Base-by-base conservation (phyloP, 2,329 filamentous ascomycete species). In the Fusarium sp. region DNA sequence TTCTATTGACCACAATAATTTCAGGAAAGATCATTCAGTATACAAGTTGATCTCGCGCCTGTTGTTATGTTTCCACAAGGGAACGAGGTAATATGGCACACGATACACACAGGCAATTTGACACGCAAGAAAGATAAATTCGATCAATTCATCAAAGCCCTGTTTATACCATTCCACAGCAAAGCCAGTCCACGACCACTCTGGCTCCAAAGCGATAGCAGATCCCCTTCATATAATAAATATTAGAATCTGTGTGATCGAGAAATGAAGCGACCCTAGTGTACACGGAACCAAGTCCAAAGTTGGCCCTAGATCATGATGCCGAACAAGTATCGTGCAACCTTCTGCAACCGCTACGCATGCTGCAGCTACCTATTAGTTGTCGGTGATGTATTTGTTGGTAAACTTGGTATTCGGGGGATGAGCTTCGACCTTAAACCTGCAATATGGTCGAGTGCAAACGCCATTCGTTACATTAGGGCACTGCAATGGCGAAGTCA, bases 401-500 rank as follows among this genome's bases (percentile, higher is more conserved):
- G 78, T 84, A 72, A 85, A 85, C 71, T 83, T 87, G 7, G 87
- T 90, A n/a, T 83, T 83, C 1, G 88, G 88, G 0, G 88, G 88
- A 76, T 90, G 88, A 23, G 85, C 83, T 5, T 86, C 82, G 18
- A 81, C 77, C 5, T 78, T 76, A 75, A 90, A 90, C 68, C 86
- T 86, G 82, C 88, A 90, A 73, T 82, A 85, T 18, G 86, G 85
- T 66, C 88, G 85, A 18, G 78, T 81, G 77, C 88, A 90, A 27
- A 82, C 73, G 7, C 84, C 85, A 41, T 88, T 83, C 14, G 77
- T 77, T n/a, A 86, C 82, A 65, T 83, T 88, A 0, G 87, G 86
- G 70, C 87, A 89, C 87, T 89, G 60, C 14, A 30, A 11, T 35
- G 33, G 13, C 12, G 11, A 33, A 27, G 33, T 65, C 44, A 77